A percentile compares a stretch with the other conserved stretches of the same genome.
Conservation (phyloP, 1,284 basidiomycete species). For the Pseudozyma pruni region DNA sequence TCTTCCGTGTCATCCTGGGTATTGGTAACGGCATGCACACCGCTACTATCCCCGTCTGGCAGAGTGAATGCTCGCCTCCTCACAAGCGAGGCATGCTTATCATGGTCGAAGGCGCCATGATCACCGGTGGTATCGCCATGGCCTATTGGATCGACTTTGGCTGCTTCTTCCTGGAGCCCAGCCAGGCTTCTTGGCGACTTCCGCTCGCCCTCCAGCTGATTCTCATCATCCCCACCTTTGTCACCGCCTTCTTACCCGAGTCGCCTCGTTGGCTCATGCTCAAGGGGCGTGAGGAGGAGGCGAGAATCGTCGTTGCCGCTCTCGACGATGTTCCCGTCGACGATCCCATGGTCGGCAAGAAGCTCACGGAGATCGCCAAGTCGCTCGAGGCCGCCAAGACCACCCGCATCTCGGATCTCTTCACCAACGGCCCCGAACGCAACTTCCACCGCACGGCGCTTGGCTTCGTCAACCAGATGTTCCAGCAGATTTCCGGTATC, state of each 20-base stretch:
- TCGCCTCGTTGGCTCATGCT: slow-evolving; percentile 66
- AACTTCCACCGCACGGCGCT: slow-evolving; percentile 65
- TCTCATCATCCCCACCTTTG: slow-evolving; percentile 64
- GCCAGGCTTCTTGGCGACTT: slow-evolving; percentile 57
- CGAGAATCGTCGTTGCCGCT: slow-evolving; percentile 55
- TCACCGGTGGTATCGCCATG: slow-evolving; percentile 59
- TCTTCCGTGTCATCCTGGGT: slow-evolving; percentile 62
- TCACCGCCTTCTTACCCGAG: slow-evolving; percentile 65
- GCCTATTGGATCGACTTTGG: slow-evolving; percentile 66
- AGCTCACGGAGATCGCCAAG: slow-evolving; percentile 57
- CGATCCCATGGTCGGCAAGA: slow-evolving; percentile 49
- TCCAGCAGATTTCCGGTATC: slow-evolving; percentile 66
- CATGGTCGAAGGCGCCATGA: slow-evolving; percentile 65
- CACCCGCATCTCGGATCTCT: slow-evolving; percentile 50
- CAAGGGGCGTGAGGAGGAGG: slow-evolving; percentile 55
- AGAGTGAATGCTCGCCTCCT: slow-evolving; percentile 63
- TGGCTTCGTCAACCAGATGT: slow-evolving; percentile 64
- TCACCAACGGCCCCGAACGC: slow-evolving; percentile 62
- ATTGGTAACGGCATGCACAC: slow-evolving; percentile 67
- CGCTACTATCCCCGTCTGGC: slow-evolving; percentile 66
- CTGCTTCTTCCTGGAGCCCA: slow-evolving; percentile 55
- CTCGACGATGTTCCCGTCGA: slow-evolving; percentile 56
- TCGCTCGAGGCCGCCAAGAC: slow-evolving; percentile 48
- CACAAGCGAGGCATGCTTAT: slow-evolving; percentile 65
- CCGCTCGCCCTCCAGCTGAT: slow-evolving; percentile 65